Evolutionary conservation across 2,329 filamentous ascomycete genomes (phyloP), one percentile per base, ranked within the genome.

Genomic region (Aulographum hederae): DNA sequence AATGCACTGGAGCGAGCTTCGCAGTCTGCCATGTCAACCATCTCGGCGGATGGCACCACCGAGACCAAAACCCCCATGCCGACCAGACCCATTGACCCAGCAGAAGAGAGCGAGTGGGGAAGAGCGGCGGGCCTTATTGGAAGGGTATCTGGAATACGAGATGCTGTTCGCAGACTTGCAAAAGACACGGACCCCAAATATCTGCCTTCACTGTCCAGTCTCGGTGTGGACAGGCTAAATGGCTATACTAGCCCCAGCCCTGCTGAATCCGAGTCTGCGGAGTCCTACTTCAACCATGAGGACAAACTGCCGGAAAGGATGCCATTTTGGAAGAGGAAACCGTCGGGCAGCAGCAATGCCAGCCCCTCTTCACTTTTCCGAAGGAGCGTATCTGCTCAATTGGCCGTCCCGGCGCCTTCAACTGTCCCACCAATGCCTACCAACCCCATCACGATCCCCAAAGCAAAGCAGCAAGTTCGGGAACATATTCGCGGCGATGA

Each of bases 241-340:
- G n/a, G n/a, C n/a, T n/a, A 44, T 12, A 46, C 49, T 4, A 48
- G 41, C 34, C 50, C 54, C 4, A 57, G 53, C 30, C 57, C 55
- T 2, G 47, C 50, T 3, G 53, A 56, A 30, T 32, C 40, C 15
- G 67, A 67, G 12, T 49, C 51, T 3, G 69, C 67, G 21, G 60
- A 69, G 35, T 75, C 73, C 42, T 72, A 70, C 32, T 36, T 51
- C 41, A 44, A 54, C n/a, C n/a, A n/a, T n/a, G n/a, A n/a, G n/a
- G n/a, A n/a, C n/a, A n/a, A n/a, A n/a, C n/a, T n/a, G n/a, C n/a
- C n/a, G n/a, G 73, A 82, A 33, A 81, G 65, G 48, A 68, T 72
- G 36, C 63, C 81, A 0, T 95, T 98, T 47, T 98, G 89, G 89
- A 92, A 84, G 52, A 73, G 86, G 30, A 94, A 92, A 54, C 62